These are phyloP conservation scores for Neurospora sp. DNA, from an alignment of 495 filamentous ascomycete genomes.

Conservation along the genomic window DNA sequence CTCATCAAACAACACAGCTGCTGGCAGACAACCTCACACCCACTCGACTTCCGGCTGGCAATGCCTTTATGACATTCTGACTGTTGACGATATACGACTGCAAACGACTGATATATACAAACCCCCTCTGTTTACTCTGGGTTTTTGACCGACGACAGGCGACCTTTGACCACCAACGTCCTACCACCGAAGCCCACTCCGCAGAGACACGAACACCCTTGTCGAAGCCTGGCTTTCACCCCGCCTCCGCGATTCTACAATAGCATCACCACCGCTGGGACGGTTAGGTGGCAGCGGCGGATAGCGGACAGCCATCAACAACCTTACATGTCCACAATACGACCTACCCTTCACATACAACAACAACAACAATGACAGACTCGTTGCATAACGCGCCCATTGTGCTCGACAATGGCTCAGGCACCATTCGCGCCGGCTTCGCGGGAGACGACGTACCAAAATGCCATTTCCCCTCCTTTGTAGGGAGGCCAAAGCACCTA, in stretches of 20 bases:
- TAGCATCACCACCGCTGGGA: background rate
- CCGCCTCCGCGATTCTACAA: background rate
- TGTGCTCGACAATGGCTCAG: slow-evolving; percentile 97
- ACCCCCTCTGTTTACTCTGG: background rate
- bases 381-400: slow-evolving; percentile 93
- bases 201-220: background rate
- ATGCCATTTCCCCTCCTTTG: slow-evolving; percentile 96
- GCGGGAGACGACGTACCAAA: slow-evolving; percentile 93
- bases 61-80: background rate
- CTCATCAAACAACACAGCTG: background rate
- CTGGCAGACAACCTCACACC: background rate
- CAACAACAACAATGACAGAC: slow-evolving; percentile 54
- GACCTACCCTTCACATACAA: background rate
- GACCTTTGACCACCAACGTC: background rate
- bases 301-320: background rate
- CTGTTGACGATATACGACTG: background rate
- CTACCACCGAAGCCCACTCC: background rate
- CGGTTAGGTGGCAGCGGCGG: background rate
- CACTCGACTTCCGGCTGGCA: background rate
- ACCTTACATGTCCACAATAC: background rate
- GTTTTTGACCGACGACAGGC: background rate
- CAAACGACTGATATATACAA: background rate
- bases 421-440: slow-evolving; percentile 94
- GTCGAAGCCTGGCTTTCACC: background rate
- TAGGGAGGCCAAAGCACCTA: slow-evolving; percentile 93